Evolutionary conservation across 352 stramenopile genomes (phyloP), one percentile per base, ranked within the genome.

Genomic region (Pythium plurisporium): DNA sequence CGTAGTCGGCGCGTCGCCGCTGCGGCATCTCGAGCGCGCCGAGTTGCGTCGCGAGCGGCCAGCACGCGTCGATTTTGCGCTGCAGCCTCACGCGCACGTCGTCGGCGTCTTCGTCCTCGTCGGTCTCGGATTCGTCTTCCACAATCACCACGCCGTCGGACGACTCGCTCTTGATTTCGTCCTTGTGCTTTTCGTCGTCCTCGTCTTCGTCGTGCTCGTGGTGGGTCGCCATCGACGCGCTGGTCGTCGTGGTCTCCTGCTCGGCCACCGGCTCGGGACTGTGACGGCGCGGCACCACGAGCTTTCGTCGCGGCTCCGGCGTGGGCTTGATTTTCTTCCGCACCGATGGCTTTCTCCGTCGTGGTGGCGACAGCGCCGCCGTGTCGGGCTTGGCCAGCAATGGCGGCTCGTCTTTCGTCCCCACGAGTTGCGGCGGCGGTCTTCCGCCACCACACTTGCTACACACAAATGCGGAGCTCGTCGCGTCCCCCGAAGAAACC

Each of bases 1-100:
- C 47, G 26, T 53, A 62, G 52, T 66, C 51, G 23, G 59, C 59
- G 11, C 30, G 12, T 6, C 59, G 49, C 8, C 59, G 59, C 51
- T 66, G 59, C 17, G 26, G 50, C 50, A 66, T 60, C 37, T 66
- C 59, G 0, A 61, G 44, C 11, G 59, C 59, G 2, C 59, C 59
- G 0, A 66, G 51, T 9, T 19, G 37, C 33, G 59, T 61, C 29
- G 59, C 59, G 2, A 66, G 50, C 25, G 59, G 59, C 59, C 59
- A 66, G 38, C 59, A 66, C 45, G 29, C 59, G 44, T 66, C 59
- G 11, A 66, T 36, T 0, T 44, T 45, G 2, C 22, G 49, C 15
- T 44, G 36, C 10, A 66, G 41, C 14, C 59, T 34, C 51, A 47
- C 36, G 37, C 59, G 50, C 27, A 50, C 31, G 26, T 46, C 58